These are phyloP conservation scores for Fusarium musae DNA, from an alignment of 2,329 filamentous ascomycete species.

Conservation along the genomic window DNA sequence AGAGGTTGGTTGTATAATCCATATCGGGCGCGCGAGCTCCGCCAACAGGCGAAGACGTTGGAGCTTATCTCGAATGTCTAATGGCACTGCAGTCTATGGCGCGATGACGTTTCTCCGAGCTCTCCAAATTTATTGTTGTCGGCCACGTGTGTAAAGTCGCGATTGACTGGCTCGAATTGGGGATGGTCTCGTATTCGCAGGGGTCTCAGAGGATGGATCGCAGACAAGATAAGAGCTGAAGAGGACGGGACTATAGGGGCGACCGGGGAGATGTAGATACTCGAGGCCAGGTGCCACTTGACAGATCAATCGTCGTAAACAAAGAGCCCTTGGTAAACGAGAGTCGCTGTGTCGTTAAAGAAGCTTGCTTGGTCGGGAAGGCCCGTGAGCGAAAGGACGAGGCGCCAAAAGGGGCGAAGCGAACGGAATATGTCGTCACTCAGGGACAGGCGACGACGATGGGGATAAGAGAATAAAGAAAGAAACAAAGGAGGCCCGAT, in stretches of 20 bases:
- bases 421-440: slow-evolving; percentile 33
- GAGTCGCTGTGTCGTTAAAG: slow-evolving; percentile 22
- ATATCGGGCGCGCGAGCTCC: slow-evolving; percentile 40
- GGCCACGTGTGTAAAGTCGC: slow-evolving; percentile 7
- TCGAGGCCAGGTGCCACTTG: slow-evolving; percentile 17
- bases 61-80: slow-evolving; percentile 12
- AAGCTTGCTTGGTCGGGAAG: neutral
- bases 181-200: slow-evolving; percentile 33
- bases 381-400: slow-evolving; percentile 31
- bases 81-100: neutral
- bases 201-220: slow-evolving; percentile 2
- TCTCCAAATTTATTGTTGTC: neutral
- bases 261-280: neutral
- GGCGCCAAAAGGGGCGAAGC: slow-evolving; percentile 33
- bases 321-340: slow-evolving; percentile 30
- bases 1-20: slow-evolving; percentile 30
- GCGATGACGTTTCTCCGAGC: neutral
- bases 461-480: slow-evolving; percentile 16
- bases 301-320: slow-evolving; percentile 8
- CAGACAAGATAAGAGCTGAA: slow-evolving; percentile 12
- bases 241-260: slow-evolving; percentile 5
- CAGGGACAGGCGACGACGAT: slow-evolving; percentile 31
- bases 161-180: slow-evolving; percentile 1
- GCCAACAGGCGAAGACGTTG: slow-evolving; percentile 41
- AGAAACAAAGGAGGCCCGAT: slow-evolving; percentile 31